Conservation (phyloP, 169 alveolate species). For the Miamiensis avidus region DNA sequence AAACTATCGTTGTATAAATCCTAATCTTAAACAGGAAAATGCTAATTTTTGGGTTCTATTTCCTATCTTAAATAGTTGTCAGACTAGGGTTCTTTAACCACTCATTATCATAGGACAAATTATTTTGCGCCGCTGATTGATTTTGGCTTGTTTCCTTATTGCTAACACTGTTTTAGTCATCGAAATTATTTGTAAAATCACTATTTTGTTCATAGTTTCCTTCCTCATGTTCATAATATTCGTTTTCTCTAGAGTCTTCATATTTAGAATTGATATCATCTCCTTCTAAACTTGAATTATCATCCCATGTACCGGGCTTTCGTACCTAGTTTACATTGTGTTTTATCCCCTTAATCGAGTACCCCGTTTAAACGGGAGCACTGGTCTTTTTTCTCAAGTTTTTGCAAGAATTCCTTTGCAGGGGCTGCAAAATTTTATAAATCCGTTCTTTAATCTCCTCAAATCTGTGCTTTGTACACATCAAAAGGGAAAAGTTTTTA, state of each 20-base stretch:
- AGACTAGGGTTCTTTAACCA: too few species aligned
- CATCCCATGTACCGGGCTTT: neutral
- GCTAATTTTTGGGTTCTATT: neutral
- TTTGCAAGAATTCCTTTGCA: neutral
- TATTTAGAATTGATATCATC: neutral
- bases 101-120: too few species aligned
- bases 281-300: too few species aligned
- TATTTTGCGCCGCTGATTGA: too few species aligned
- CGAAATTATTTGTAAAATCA: too few species aligned
- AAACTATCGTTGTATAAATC: too few species aligned
- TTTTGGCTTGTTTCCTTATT: neutral
- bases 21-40: neutral
- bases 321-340: too few species aligned
- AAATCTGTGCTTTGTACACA: slow-evolving; percentile 25
- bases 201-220: too few species aligned
- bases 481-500: slow-evolving; percentile 13
- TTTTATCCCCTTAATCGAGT: too few species aligned
- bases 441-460: slow-evolving; percentile 18
- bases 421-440: neutral
- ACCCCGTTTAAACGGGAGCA: too few species aligned
- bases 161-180: neutral
- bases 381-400: neutral
- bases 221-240: neutral
- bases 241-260: neutral
- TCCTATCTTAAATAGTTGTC: too few species aligned